A percentile compares a stretch with the other conserved stretches of the same genome.
These are phyloP conservation scores for Pugionium dolabratum DNA, from an alignment of 345 rosid genomes.

Conservation along the genomic window DNA sequence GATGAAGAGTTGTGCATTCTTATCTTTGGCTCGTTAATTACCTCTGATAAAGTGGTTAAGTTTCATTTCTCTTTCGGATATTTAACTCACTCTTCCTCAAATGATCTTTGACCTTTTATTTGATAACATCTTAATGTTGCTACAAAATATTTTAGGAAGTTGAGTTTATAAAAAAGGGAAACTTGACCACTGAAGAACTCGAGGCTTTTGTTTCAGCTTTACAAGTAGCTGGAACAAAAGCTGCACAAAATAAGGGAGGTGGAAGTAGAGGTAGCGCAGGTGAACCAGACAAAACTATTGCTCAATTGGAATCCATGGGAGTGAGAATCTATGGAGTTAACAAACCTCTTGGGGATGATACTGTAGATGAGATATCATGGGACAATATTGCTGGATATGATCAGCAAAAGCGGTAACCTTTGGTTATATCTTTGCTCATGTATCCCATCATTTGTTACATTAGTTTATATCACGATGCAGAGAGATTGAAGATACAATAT, in stretches of 20 bases:
- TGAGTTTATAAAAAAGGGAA: constrained; percentile 83
- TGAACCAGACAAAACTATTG: constrained; percentile 55
- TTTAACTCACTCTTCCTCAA: neutral
- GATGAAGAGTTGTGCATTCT: constrained; percentile 73
- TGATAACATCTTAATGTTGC: constrained; percentile 8
- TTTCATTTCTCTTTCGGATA: constrained; percentile 28
- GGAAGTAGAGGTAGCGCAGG: constrained; percentile 45
- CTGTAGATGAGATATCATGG: constrained; percentile 69
- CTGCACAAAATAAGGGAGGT: constrained; percentile 43
- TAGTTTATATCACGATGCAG: constrained; percentile 44
- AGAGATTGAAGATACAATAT: constrained; percentile 90
- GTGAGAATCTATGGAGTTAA: constrained; percentile 78
- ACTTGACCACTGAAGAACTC: constrained; percentile 67
- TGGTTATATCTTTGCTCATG: constrained; percentile 5
- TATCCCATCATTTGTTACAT: neutral
- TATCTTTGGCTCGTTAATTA: constrained; percentile 73
- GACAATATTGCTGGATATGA: constrained; percentile 90
- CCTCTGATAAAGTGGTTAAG: constrained; percentile 69
- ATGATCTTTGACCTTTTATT: neutral
- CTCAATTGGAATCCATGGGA: constrained; percentile 77
- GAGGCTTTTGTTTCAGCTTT: constrained; percentile 86
- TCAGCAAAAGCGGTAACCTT: constrained; percentile 62
- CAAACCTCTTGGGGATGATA: constrained; percentile 48
- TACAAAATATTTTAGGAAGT: constrained; percentile 60
- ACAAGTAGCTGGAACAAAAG: constrained; percentile 59